phyloP scores from a whole-genome alignment of 257 asterid genomes.

The Sherardia arvensis region DNA sequence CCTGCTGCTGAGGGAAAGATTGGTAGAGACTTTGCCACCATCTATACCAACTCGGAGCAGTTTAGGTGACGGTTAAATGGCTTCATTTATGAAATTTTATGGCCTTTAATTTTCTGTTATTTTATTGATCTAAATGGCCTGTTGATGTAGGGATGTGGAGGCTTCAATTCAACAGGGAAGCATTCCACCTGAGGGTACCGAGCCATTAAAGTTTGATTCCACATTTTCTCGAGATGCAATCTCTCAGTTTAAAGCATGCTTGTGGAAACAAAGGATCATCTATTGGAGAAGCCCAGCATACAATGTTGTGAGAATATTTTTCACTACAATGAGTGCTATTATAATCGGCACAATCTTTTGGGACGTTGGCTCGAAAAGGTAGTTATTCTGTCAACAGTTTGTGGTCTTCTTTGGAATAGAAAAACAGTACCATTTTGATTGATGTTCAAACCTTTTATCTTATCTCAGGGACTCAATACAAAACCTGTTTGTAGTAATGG shows the following conservation, averaged over 20 bases:
- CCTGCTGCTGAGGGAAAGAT: conserved; percentile 59
- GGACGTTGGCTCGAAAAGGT: conserved; percentile 79
- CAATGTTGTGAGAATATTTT: conserved; percentile 68
- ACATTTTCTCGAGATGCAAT: conserved; percentile 38
- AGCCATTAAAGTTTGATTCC: conserved; percentile 50
- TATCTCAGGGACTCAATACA: conserved; percentile 63
- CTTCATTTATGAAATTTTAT: neutral
- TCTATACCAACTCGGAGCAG: conserved; percentile 52
- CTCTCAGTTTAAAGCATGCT: conserved; percentile 57
- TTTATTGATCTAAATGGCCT: neutral
- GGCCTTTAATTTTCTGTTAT: neutral
- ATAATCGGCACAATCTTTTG: conserved; percentile 73
- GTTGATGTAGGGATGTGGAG: conserved; percentile 53
- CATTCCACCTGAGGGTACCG: conserved; percentile 49
- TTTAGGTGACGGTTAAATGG: conserved; percentile 32
- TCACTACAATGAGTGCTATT: conserved; percentile 61
- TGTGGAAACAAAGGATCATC: conserved; percentile 70
- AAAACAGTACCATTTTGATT: neutral
- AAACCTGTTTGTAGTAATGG: conserved; percentile 58
- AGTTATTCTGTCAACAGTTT: neutral
- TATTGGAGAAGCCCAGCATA: conserved; percentile 84
- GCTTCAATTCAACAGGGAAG: conserved; percentile 46
- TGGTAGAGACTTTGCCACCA: conserved; percentile 48
- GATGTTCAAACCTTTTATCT: conserved; percentile 13
- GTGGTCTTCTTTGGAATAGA: neutral